Evolutionary conservation across 176 grass and related monocot genomes (phyloP).

Genomic region (Triticum monococcum): DNA sequence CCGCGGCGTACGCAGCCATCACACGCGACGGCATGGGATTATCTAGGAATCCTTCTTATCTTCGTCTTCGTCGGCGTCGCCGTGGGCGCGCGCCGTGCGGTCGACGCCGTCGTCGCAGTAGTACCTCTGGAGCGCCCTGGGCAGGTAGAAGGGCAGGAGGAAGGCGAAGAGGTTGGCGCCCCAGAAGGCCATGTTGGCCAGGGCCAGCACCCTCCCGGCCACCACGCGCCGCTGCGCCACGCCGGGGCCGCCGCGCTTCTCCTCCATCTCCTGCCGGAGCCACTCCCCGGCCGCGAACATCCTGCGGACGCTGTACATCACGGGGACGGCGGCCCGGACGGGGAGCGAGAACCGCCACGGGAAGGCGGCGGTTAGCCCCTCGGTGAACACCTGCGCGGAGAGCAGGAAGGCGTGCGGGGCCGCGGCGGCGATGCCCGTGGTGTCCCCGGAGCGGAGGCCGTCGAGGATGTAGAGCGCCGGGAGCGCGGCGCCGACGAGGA

Average conservation of each 20-base stretch:
- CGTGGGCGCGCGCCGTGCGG: background rate
- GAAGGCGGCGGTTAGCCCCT: slow-evolving; percentile 60
- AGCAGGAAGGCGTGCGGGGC: slow-evolving; percentile 85
- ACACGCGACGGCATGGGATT: background rate
- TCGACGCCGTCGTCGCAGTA: slow-evolving; percentile 1
- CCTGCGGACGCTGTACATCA: slow-evolving; percentile 69
- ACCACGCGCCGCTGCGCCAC: slow-evolving; percentile 28
- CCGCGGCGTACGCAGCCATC: background rate
- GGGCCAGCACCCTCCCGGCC: slow-evolving; percentile 53
- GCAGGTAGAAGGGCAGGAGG: slow-evolving; percentile 73
- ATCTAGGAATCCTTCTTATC: slow-evolving; percentile 31
- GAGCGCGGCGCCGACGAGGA: slow-evolving; percentile 61
- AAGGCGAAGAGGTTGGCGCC: slow-evolving; percentile 67
- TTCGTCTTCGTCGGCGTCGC: background rate
- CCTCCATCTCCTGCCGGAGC: slow-evolving; percentile 53
- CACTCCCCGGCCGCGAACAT: slow-evolving; percentile 74
- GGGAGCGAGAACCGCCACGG: slow-evolving; percentile 66
- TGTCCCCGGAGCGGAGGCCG: slow-evolving; percentile 55
- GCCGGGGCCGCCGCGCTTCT: slow-evolving; percentile 23
- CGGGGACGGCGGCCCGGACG: slow-evolving; percentile 51
- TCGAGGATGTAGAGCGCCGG: slow-evolving; percentile 71
- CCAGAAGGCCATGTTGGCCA: slow-evolving; percentile 69
- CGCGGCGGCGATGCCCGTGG: slow-evolving; percentile 35
- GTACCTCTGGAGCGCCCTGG: slow-evolving; percentile 58
- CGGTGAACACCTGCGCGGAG: slow-evolving; percentile 69